Base-by-base conservation (phyloP, 73 alveolate genomes). In the Paraurostyla sp. region DNA sequence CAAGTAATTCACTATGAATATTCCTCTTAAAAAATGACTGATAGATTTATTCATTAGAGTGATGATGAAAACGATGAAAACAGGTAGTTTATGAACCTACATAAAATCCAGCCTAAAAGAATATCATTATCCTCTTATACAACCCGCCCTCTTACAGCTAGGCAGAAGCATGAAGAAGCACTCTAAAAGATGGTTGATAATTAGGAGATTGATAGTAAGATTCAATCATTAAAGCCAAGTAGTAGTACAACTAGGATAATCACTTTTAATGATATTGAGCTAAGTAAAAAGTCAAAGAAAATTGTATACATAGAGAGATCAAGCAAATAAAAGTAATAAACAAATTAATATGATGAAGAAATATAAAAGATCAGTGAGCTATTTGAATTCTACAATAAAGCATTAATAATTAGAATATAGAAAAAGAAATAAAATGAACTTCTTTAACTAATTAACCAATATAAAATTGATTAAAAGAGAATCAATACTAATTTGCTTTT, bases 321-420 rank as follows among this genome's bases (percentile, higher is more conserved):
- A n/a, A n/a, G n/a, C n/a, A n/a, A n/a, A n/a, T n/a, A 65, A 40
- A 18, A 3, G 11, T 22, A 65, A 18, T 38, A 38, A 33, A 38
- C 22, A 59, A 59, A 20, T 65, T 32, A 58, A 65, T 33, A 65
- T 40, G 0, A 65, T 65, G 41, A 18, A 6, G 23, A 65, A 40
- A 38, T n/a, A n/a, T n/a, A n/a, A n/a, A n/a, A n/a, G n/a, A n/a
- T n/a, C n/a, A n/a, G n/a, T n/a, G n/a, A n/a, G n/a, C 38, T 65
- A 35, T 65, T 38, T 65, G 82, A 65, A 6, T 65, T 65, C 41
- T 65, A 65, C 38, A 65, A 65, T 65, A 25, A 38, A 35, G 82
- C 82, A 22, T 23, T 65, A 11, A 4, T 65, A 18, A 22, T 65
- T 22, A 65, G 82, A 40, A 30, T 40, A 2, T 18, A 65, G 41